Evolutionary conservation across 768 basidiomycete genomes (phyloP).

Genomic region (Amanita jacksonii): DNA sequence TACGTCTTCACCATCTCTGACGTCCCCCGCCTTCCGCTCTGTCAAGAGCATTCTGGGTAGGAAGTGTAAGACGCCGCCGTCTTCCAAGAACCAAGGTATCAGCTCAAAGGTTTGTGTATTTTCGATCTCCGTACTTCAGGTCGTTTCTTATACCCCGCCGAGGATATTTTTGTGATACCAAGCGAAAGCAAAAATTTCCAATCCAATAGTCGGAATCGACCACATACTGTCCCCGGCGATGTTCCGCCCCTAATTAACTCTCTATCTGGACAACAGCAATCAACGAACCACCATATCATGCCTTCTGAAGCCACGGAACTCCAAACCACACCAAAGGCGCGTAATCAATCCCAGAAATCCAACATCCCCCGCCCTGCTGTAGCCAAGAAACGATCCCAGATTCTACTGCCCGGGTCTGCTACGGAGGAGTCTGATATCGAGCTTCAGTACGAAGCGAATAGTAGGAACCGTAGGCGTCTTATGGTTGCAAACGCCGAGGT

Average conservation of each 20-base stretch:
- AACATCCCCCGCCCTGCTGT: slow-evolving; percentile 27
- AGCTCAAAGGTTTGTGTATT: slow-evolving; percentile 10
- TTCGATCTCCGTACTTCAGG: neutral
- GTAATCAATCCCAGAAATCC: slow-evolving; percentile 14
- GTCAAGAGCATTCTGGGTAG: slow-evolving; percentile 23
- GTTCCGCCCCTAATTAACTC: neutral
- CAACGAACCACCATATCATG: neutral
- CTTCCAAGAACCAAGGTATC: slow-evolving; percentile 12
- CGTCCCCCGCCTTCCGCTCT: slow-evolving; percentile 18
- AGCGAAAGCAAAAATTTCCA: neutral
- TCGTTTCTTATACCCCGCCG: neutral
- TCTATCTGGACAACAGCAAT: neutral
- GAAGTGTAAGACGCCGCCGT: slow-evolving; percentile 16
- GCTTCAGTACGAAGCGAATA: slow-evolving; percentile 27
- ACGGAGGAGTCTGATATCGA: slow-evolving; percentile 38
- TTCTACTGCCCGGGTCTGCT: slow-evolving; percentile 14
- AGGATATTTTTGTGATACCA: slow-evolving; percentile 8
- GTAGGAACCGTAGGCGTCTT: slow-evolving; percentile 29
- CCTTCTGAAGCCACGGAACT: neutral
- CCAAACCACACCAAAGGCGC: slow-evolving; percentile 8
- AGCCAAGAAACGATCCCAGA: slow-evolving; percentile 14
- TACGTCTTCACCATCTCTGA: slow-evolving; percentile 2
- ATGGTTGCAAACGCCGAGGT: slow-evolving; percentile 37
- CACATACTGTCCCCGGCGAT: slow-evolving; percentile 27
- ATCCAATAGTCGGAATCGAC: slow-evolving; percentile 15